Conservation (phyloP, 1,139 yeast genomes). For the Kurtzmaniella quercitrusa region DNA sequence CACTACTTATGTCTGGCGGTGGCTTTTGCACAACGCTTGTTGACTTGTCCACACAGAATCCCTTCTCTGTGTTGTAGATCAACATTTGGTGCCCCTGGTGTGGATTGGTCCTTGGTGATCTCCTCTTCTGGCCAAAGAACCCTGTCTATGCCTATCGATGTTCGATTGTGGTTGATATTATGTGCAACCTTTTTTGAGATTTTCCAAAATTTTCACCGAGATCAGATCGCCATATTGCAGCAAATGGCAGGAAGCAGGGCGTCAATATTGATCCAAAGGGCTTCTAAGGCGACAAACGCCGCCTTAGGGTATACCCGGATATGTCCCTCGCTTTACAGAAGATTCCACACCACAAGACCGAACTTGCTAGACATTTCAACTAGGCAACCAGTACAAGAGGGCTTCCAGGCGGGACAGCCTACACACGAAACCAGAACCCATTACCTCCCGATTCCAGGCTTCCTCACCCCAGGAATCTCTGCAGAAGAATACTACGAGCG, state of each 20-base stretch:
- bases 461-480: conserved; percentile 82
- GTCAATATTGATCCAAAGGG: not conserved
- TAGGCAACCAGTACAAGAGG: conserved; percentile 17
- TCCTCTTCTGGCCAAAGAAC: too few species aligned
- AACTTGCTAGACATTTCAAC: conserved; percentile 7
- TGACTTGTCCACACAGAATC: conserved; percentile 7
- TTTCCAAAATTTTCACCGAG: not conserved
- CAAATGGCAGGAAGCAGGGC: not conserved
- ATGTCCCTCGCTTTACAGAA: not conserved
- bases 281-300: not conserved
- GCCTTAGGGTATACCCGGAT: not conserved
- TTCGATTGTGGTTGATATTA: too few species aligned
- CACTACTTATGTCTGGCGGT: conserved; percentile 10
- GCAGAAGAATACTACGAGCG: conserved; percentile 79
- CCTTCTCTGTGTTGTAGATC: conserved; percentile 1
- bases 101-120: too few species aligned
- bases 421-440: conserved; percentile 79
- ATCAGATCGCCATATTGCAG: not conserved
- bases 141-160: too few species aligned
- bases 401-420: conserved; percentile 72
- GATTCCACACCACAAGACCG: not conserved
- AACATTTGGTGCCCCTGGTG: not conserved
- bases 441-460: conserved; percentile 65
- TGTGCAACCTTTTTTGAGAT: conserved; percentile 1
- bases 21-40: not conserved